Conservation (phyloP, 495 filamentous ascomycete genomes). For the Lasiosphaeria miniovina region DNA sequence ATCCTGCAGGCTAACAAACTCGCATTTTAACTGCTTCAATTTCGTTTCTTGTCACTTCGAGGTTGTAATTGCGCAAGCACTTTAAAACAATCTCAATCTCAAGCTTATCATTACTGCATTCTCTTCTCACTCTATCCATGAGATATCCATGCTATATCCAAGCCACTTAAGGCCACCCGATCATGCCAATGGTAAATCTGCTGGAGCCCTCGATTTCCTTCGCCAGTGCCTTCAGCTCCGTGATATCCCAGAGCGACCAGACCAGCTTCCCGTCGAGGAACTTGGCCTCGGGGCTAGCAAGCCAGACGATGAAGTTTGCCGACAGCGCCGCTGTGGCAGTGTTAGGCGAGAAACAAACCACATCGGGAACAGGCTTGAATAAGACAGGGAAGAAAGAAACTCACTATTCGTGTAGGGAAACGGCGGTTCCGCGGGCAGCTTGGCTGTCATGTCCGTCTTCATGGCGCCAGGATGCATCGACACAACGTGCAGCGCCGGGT, state of each 20-base stretch:
- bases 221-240: conserved; percentile 35
- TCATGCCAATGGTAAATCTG: background rate
- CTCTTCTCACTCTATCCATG: background rate
- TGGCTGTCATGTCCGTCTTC: background rate
- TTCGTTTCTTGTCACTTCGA: no score
- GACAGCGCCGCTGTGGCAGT: conserved; percentile 34
- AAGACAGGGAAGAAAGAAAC: conserved; percentile 1
- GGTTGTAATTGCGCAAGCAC: no score
- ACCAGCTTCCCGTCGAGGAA: conserved; percentile 50
- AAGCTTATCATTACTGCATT: background rate
- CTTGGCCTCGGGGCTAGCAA: conserved; percentile 38
- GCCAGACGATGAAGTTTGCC: conserved; percentile 48
- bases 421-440: conserved; percentile 1
- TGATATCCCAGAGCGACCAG: conserved; percentile 51
- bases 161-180: background rate
- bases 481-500: conserved; percentile 2
- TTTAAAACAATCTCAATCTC: background rate
- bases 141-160: background rate
- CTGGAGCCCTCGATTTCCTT: background rate
- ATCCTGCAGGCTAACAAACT: no score
- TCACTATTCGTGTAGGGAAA: conserved; percentile 32
- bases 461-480: conserved; percentile 4
- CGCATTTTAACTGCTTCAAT: no score
- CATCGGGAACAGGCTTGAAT: background rate
- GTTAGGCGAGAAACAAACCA: background rate